Conservation (phyloP, 2,329 filamentous ascomycete genomes). For the Phoma sp. region DNA sequence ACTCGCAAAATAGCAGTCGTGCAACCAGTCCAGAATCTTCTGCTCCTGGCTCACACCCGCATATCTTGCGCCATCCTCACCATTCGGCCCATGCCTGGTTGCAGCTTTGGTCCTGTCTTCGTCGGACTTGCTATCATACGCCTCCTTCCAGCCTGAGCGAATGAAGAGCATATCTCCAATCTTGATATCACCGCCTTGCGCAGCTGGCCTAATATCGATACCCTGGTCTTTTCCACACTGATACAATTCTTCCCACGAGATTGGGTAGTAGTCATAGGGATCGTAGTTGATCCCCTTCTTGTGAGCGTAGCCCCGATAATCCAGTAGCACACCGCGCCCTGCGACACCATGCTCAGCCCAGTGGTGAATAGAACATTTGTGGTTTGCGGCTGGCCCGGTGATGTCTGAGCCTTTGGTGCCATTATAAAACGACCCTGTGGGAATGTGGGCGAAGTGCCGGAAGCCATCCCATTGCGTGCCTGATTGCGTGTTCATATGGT, state of each 20-base stretch:
- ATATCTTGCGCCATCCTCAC: slow-evolving; percentile 50
- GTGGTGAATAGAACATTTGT: slow-evolving; percentile 54
- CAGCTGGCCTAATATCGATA: slow-evolving; percentile 63
- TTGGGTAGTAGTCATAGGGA: slow-evolving; percentile 50
- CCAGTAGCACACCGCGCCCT: slow-evolving; percentile 52
- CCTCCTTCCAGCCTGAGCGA: slow-evolving; percentile 66
- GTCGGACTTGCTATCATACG: slow-evolving; percentile 56
- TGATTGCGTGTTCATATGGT: slow-evolving; percentile 52
- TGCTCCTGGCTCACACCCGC: slow-evolving; percentile 61
- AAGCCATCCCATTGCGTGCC: slow-evolving; percentile 56
- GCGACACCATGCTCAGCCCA: slow-evolving; percentile 55
- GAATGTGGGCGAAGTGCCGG: slow-evolving; percentile 51
- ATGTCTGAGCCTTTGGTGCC: slow-evolving; percentile 51
- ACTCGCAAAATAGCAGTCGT: slow-evolving; percentile 71
- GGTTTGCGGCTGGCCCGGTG: slow-evolving; percentile 47
- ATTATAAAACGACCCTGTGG: slow-evolving; percentile 52
- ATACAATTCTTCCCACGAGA: slow-evolving; percentile 57
- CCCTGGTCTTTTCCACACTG: slow-evolving; percentile 65
- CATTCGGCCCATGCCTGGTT: slow-evolving; percentile 53
- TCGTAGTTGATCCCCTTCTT: slow-evolving; percentile 52
- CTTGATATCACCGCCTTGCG: slow-evolving; percentile 61
- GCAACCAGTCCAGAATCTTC: slow-evolving; percentile 68
- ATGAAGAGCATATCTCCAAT: slow-evolving; percentile 71
- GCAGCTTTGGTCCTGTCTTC: slow-evolving; percentile 45
- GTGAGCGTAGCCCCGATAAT: slow-evolving; percentile 51